These are phyloP conservation scores for Waltiozyma solani DNA, from an alignment of 1,139 yeast genomes.

Conservation along the genomic window DNA sequence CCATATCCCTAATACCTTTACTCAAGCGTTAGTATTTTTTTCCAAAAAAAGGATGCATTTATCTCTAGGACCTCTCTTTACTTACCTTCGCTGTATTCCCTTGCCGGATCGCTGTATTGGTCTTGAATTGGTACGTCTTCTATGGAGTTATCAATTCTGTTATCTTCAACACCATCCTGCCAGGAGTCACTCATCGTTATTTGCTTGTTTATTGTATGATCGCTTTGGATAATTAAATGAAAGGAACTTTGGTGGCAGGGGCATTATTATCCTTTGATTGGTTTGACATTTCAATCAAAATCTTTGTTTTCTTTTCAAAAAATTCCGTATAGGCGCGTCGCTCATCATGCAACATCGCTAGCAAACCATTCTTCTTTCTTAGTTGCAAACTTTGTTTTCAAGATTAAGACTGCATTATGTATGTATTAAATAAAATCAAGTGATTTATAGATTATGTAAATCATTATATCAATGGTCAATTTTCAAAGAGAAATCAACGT, in stretches of 20 bases:
- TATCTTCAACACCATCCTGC: slow-evolving; percentile 17
- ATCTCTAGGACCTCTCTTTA: neutral
- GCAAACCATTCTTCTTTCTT: no score
- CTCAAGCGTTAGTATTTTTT: slow-evolving; percentile 17
- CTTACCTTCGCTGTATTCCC: slow-evolving; percentile 13
- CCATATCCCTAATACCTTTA: slow-evolving; percentile 46
- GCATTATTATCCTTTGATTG: no score
- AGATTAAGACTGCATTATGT: no score
- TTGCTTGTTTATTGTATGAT: no score
- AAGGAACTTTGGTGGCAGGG: no score
- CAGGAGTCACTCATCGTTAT: slow-evolving; percentile 19
- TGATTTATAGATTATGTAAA: no score
- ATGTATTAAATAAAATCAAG: neutral
- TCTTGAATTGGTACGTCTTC: slow-evolving; percentile 11
- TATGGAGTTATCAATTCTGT: slow-evolving; percentile 5
- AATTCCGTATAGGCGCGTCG: neutral
- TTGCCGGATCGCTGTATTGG: slow-evolving; percentile 11
- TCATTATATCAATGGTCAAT: slow-evolving; percentile 45
- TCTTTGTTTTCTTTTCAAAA: neutral
- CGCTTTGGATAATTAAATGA: no score
- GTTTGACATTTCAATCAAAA: no score
- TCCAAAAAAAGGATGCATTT: neutral
- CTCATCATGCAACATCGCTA: no score
- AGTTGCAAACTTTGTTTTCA: no score
- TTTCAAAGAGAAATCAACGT: slow-evolving; percentile 79